Evolutionary conservation across 1,139 yeast species (phyloP).

Genomic region (Hyphopichia khmerensis): DNA sequence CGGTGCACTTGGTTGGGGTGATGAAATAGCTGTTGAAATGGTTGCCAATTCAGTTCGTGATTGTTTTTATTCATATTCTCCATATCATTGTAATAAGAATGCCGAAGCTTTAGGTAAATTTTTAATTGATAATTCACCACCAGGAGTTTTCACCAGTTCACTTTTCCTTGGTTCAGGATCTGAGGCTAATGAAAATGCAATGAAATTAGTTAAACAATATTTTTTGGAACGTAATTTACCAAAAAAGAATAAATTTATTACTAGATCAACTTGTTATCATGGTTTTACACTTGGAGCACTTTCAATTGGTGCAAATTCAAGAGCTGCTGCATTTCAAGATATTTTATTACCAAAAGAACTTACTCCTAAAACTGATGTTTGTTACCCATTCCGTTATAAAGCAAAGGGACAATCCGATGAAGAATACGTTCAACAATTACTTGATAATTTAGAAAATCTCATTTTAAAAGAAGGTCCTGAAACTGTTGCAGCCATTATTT

Average conservation of each 20-base stretch:
- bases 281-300: conserved; percentile 59
- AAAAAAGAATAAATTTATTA: conserved; percentile 49
- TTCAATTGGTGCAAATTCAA: conserved; percentile 45
- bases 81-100: conserved; percentile 38
- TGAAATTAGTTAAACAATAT: conserved; percentile 57
- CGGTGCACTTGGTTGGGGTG: conserved; percentile 60
- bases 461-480: conserved; percentile 51
- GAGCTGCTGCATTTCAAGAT: conserved; percentile 41
- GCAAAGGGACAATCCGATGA: conserved; percentile 47
- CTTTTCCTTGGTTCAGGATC: conserved; percentile 62
- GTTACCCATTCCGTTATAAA: conserved; percentile 51
- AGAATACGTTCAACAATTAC: conserved; percentile 45
- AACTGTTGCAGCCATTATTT: conserved; percentile 52
- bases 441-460: conserved; percentile 47
- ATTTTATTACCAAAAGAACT: conserved; percentile 39
- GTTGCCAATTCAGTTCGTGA: conserved; percentile 50
- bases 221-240: conserved; percentile 50
- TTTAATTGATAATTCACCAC: conserved; percentile 52
- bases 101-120: conserved; percentile 55
- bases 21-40: conserved; percentile 47
- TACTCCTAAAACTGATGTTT: conserved; percentile 46
- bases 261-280: conserved; percentile 56
- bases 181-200: conserved; percentile 59
- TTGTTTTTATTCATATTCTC: conserved; percentile 47
- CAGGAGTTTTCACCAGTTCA: conserved; percentile 53